These are phyloP conservation scores for Amylocystis lapponica DNA, from an alignment of 768 basidiomycete species.

Conservation along the genomic window DNA sequence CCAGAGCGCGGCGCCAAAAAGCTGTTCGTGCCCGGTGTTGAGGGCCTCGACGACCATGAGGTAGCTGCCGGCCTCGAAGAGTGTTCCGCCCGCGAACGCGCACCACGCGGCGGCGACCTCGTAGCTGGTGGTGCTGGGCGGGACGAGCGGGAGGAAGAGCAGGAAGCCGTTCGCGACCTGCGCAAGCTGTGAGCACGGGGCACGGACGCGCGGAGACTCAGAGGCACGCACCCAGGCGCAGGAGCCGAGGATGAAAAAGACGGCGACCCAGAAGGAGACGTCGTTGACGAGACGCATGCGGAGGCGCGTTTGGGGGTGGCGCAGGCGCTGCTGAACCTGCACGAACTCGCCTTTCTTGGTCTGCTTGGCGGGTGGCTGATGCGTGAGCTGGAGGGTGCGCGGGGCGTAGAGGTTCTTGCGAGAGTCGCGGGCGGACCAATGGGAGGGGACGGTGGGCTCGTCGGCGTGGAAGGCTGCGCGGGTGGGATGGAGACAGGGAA, in stretches of 20 bases:
- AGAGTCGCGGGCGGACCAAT: slow-evolving; percentile 36
- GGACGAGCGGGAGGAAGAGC: slow-evolving; percentile 43
- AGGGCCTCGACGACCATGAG: slow-evolving; percentile 50
- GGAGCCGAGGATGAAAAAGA: slow-evolving; percentile 19
- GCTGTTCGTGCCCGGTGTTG: slow-evolving; percentile 37
- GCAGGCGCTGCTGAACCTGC: slow-evolving; percentile 11
- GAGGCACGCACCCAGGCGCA: slow-evolving; percentile 15
- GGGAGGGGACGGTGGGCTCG: slow-evolving; percentile 6
- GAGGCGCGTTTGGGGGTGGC: slow-evolving; percentile 9
- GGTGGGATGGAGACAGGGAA: slow-evolving; percentile 31
- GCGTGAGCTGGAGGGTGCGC: slow-evolving; percentile 5
- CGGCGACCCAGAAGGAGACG: slow-evolving; percentile 22
- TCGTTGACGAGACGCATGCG: slow-evolving; percentile 18
- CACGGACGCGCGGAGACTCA: slow-evolving; percentile 36
- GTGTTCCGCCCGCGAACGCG: slow-evolving; percentile 52
- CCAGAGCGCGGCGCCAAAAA: slow-evolving; percentile 32
- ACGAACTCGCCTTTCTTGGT: slow-evolving; percentile 1
- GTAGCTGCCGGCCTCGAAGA: slow-evolving; percentile 54
- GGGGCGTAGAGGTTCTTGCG: slow-evolving; percentile 18
- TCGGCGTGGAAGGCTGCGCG: slow-evolving; percentile 22
- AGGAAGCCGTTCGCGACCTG: slow-evolving; percentile 57
- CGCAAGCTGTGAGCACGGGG: slow-evolving; percentile 7
- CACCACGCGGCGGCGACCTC: slow-evolving; percentile 35
- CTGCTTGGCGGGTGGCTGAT: background rate
- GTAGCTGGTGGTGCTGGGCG: slow-evolving; percentile 5